Evolutionary conservation across 176 grass and related monocot species (phyloP).

Genomic region (Thinopyrum elongatum): DNA sequence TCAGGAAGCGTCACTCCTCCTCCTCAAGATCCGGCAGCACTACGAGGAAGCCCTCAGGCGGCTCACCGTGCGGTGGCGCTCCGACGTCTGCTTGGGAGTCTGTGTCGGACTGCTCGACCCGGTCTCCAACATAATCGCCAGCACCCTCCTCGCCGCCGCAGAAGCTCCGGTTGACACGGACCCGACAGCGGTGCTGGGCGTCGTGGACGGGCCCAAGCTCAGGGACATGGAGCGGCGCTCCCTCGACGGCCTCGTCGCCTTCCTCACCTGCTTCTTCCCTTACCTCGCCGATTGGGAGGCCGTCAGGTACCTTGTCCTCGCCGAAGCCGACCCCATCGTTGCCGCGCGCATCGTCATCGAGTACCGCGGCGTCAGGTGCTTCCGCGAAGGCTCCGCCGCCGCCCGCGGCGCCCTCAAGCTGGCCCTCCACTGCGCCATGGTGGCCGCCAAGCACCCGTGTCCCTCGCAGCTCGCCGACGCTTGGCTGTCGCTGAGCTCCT

Average conservation of each 20-base stretch:
- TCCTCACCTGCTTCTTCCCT: conserved; percentile 16
- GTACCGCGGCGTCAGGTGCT: background rate
- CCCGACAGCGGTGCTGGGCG: too few species aligned
- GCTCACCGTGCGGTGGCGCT: background rate
- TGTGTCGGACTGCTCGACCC: background rate
- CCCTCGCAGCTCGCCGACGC: background rate
- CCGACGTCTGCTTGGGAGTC: background rate
- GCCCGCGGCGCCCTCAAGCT: background rate
- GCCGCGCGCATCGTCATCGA: background rate
- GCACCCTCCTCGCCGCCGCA: background rate
- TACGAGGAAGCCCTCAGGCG: background rate
- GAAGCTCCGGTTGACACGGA: background rate
- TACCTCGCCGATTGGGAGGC: background rate
- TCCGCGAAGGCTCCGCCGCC: background rate
- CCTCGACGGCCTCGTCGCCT: background rate
- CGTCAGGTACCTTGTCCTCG: background rate
- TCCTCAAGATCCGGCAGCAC: background rate
- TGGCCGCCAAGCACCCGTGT: background rate
- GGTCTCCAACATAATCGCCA: background rate
- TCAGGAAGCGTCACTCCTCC: background rate
- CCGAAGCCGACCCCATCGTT: background rate
- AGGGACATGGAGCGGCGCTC: background rate
- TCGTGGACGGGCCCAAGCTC: background rate
- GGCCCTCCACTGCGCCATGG: background rate
- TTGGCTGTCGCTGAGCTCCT: background rate